Evolutionary conservation across 1,284 basidiomycete genomes (phyloP).

Genomic region (Marasmius tenuissimus): DNA sequence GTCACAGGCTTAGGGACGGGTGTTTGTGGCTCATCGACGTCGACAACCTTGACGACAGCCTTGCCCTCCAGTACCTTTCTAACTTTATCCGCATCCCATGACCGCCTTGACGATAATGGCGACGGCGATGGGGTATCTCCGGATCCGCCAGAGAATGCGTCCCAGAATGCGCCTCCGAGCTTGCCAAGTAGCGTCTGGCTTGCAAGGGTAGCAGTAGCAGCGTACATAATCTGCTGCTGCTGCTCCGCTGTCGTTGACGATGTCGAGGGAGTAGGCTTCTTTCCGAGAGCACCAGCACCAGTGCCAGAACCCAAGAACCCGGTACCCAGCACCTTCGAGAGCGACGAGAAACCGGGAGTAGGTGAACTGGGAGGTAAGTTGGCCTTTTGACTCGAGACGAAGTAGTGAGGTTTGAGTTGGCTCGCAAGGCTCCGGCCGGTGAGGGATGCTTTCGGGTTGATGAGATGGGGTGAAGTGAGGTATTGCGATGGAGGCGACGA

Average conservation of each 20-base stretch:
- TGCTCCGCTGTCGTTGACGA: constrained; percentile 15
- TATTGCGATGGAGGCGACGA: constrained; percentile 1
- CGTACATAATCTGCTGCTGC: constrained; percentile 37
- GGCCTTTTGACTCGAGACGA: constrained; percentile 14
- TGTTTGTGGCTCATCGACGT: constrained; percentile 47
- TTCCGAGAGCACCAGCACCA: not conserved
- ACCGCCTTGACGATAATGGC: constrained; percentile 7
- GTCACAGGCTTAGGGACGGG: not conserved
- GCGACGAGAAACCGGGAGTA: constrained; percentile 30
- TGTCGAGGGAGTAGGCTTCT: constrained; percentile 4
- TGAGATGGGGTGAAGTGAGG: constrained; percentile 9
- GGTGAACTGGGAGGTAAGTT: constrained; percentile 13
- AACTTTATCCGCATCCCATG: constrained; percentile 76
- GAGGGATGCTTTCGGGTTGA: constrained; percentile 5
- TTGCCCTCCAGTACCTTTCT: constrained; percentile 73
- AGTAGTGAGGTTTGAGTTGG: constrained; percentile 16
- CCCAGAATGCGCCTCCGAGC: constrained; percentile 76
- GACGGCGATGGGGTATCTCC: constrained; percentile 23
- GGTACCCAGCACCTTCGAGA: constrained; percentile 53
- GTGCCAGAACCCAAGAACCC: constrained; percentile 26
- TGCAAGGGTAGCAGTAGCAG: constrained; percentile 62
- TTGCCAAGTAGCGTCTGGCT: constrained; percentile 68
- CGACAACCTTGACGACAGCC: constrained; percentile 72
- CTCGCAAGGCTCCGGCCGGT: constrained; percentile 11
- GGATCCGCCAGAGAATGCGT: constrained; percentile 63